These are phyloP conservation scores for Trichopus zeylanicus DNA, from an alignment of 116 monocot species.

Conservation along the genomic window DNA sequence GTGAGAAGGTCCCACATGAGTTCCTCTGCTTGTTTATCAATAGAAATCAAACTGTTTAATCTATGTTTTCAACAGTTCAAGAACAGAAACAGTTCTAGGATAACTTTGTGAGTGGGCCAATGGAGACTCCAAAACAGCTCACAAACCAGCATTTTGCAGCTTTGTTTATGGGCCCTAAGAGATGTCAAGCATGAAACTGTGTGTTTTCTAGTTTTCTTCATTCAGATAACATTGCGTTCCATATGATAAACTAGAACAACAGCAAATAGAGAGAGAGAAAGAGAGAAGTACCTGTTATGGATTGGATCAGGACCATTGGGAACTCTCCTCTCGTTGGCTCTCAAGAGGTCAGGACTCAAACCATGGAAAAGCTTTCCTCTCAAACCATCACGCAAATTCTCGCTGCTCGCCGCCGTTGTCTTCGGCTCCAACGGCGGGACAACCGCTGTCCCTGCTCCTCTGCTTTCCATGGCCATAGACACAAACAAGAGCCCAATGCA, in stretches of 20 bases:
- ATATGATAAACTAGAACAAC: neutral
- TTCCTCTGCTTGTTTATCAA: too few relatives aligned
- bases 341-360: neutral
- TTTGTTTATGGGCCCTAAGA: neutral
- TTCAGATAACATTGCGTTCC: too few relatives aligned
- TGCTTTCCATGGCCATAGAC: neutral
- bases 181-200: neutral
- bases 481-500: neutral
- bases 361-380: too few relatives aligned
- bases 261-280: neutral
- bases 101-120: too few relatives aligned
- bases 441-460: neutral
- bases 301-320: slow-evolving; percentile 52
- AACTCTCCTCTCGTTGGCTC: slow-evolving; percentile 32
- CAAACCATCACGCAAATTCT: neutral
- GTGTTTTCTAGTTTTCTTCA: too few relatives aligned
- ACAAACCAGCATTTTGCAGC: too few relatives aligned
- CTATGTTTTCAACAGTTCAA: too few relatives aligned
- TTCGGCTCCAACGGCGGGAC: too few relatives aligned
- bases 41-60: too few relatives aligned
- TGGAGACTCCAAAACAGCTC: too few relatives aligned
- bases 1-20: neutral
- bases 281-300: slow-evolving; percentile 35
- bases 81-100: too few relatives aligned
- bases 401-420: neutral